phyloP scores from a whole-genome alignment of 352 stramenopile species.

The Globisporangium recalcitrans region DNA sequence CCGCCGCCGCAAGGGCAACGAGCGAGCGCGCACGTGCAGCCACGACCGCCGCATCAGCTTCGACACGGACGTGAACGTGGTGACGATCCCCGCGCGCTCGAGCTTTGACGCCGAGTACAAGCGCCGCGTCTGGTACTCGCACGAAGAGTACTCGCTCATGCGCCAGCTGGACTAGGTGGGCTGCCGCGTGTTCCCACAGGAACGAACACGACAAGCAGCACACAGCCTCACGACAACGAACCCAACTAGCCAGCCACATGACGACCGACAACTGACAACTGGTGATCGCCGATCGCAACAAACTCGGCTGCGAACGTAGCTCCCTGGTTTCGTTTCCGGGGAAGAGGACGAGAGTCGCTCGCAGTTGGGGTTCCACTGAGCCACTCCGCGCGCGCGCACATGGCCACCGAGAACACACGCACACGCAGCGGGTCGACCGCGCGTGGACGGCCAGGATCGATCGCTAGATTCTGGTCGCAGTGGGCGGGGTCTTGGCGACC shows the following conservation, averaged over 20 bases:
- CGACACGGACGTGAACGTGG: conserved; percentile 60
- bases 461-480: conserved; percentile 12
- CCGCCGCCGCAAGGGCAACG: conserved; percentile 17
- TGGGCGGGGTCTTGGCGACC: background rate
- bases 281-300: conserved; percentile 4
- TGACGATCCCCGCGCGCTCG: conserved; percentile 61
- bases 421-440: background rate
- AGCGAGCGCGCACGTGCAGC: conserved; percentile 54
- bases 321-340: background rate
- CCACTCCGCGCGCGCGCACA: background rate
- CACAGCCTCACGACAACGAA: background rate
- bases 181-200: conserved; percentile 1
- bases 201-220: conserved; percentile 3
- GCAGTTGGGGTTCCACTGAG: conserved; percentile 11
- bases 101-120: conserved; percentile 80
- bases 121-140: conserved; percentile 68
- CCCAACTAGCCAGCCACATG: background rate
- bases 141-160: conserved; percentile 57
- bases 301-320: conserved; percentile 4
- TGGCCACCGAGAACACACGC: too few relatives aligned
- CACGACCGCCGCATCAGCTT: conserved; percentile 79
- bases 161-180: conserved; percentile 23
- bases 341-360: background rate
- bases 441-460: conserved; percentile 8
- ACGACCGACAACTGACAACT: conserved; percentile 7